Evolutionary conservation across 257 asterid genomes (phyloP).

Genomic region (Capsicum baccatum): DNA sequence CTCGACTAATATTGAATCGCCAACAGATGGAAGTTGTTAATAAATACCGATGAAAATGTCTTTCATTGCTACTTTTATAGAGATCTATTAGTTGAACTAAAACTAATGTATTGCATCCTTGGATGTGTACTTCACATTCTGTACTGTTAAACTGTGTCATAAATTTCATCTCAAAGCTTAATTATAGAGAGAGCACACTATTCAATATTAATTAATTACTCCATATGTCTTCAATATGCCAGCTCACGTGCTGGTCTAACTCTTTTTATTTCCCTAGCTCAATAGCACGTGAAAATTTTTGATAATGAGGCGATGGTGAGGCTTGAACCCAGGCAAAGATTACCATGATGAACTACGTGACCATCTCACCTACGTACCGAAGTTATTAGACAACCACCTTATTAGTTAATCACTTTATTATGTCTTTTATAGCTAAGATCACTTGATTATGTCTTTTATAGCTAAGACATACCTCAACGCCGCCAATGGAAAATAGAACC

Average conservation of each 20-base stretch:
- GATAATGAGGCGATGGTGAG: background rate
- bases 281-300: background rate
- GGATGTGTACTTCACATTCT: background rate
- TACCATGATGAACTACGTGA: background rate
- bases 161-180: constrained; percentile 10
- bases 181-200: background rate
- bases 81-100: background rate
- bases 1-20: background rate
- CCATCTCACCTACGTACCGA: background rate
- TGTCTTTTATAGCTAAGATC: background rate
- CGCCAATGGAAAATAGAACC: constrained; percentile 91
- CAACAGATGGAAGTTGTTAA: background rate
- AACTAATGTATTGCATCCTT: background rate
- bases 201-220: background rate
- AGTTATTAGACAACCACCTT: background rate
- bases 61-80: background rate
- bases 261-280: background rate
- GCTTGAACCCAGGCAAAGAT: background rate
- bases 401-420: background rate
- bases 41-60: background rate
- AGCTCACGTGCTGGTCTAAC: background rate
- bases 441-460: background rate
- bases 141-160: background rate
- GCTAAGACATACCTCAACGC: constrained; percentile 72
- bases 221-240: background rate